phyloP scores from a whole-genome alignment of 176 grass and related monocot species.

The Triticum monococcum region DNA sequence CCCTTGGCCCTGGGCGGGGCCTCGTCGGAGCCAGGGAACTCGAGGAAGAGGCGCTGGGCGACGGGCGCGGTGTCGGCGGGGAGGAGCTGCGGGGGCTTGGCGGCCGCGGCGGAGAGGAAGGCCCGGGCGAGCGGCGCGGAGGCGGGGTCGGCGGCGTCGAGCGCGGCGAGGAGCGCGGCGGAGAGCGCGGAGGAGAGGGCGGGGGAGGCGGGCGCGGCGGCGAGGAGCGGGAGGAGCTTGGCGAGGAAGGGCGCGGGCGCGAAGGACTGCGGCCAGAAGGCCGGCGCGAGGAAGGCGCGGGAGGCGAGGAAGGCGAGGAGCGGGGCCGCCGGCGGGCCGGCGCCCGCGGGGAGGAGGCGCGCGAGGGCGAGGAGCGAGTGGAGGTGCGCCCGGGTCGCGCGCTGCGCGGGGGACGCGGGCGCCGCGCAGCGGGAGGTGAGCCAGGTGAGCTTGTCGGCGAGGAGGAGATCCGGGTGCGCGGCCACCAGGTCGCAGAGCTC shows the following conservation, averaged over 20 bases:
- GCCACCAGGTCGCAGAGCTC: slow-evolving; percentile 96
- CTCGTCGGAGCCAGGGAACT: slow-evolving; percentile 52
- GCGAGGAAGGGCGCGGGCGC: slow-evolving; percentile 49
- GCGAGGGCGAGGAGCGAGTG: slow-evolving; percentile 82
- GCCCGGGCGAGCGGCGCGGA: slow-evolving; percentile 61
- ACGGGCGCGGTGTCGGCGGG: slow-evolving; percentile 50
- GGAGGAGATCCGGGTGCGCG: slow-evolving; percentile 84
- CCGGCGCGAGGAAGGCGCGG: slow-evolving; percentile 54
- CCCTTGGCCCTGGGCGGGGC: slow-evolving; percentile 55
- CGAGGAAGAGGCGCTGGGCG: slow-evolving; percentile 63
- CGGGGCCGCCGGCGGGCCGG: slow-evolving; percentile 35
- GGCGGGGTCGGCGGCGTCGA: slow-evolving; percentile 43
- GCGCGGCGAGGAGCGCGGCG: slow-evolving; percentile 50
- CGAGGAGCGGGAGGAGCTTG: slow-evolving; percentile 60
- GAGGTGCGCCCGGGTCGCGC: slow-evolving; percentile 73
- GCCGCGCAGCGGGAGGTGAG: slow-evolving; percentile 77
- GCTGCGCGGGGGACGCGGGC: not conserved
- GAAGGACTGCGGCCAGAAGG: slow-evolving; percentile 78
- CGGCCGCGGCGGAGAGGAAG: slow-evolving; percentile 65
- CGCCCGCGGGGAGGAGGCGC: slow-evolving; percentile 63
- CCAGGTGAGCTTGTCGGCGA: slow-evolving; percentile 96
- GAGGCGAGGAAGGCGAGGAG: slow-evolving; percentile 64
- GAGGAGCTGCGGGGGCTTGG: slow-evolving; percentile 54
- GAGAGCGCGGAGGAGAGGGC: slow-evolving; percentile 56
- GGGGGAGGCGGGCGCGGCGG: slow-evolving; percentile 41